phyloP scores from a whole-genome alignment of 2,329 filamentous ascomycete genomes.

The Beauveria sp. region DNA sequence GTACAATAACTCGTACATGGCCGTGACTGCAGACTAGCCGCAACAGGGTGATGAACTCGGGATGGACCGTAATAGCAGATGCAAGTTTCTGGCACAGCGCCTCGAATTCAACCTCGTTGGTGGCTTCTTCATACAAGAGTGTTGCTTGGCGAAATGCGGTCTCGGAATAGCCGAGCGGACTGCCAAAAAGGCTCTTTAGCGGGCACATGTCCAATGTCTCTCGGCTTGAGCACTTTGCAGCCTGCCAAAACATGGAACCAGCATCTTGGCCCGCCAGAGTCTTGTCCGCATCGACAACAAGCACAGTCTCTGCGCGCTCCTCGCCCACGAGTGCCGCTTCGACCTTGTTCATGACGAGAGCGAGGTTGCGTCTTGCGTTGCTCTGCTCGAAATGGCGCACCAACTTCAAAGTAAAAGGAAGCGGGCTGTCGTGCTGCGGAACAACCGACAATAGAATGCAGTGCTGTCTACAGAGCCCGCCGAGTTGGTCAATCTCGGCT shows the following conservation, averaged over 20 bases:
- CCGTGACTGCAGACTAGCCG: slow-evolving; percentile 19
- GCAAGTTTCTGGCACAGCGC: slow-evolving; percentile 37
- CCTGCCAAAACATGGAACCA: slow-evolving; percentile 42
- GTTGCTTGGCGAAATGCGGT: slow-evolving; percentile 46
- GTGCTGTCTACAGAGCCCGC: slow-evolving; percentile 34
- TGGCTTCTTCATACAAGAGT: slow-evolving; percentile 43
- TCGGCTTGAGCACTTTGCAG: not conserved
- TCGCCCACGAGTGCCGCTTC: slow-evolving; percentile 24
- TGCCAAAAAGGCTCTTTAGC: slow-evolving; percentile 39
- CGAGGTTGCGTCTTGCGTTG: slow-evolving; percentile 30
- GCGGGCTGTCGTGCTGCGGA: slow-evolving; percentile 19
- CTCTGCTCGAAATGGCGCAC: slow-evolving; percentile 12
- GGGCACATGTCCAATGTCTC: slow-evolving; percentile 13
- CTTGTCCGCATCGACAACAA: slow-evolving; percentile 52
- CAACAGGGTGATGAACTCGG: slow-evolving; percentile 41
- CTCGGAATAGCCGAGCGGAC: slow-evolving; percentile 42
- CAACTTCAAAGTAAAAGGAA: slow-evolving; percentile 3
- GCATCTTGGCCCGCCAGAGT: slow-evolving; percentile 46
- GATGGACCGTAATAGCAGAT: slow-evolving; percentile 31
- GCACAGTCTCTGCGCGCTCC: slow-evolving; percentile 30
- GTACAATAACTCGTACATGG: slow-evolving; percentile 39
- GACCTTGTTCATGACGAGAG: slow-evolving; percentile 21
- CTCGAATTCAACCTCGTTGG: slow-evolving; percentile 32
- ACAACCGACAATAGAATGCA: slow-evolving; percentile 38
- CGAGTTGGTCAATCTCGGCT: slow-evolving; percentile 35